Conservation (phyloP, 164 flowering plant species). For the Hamamelis virginiana region DNA sequence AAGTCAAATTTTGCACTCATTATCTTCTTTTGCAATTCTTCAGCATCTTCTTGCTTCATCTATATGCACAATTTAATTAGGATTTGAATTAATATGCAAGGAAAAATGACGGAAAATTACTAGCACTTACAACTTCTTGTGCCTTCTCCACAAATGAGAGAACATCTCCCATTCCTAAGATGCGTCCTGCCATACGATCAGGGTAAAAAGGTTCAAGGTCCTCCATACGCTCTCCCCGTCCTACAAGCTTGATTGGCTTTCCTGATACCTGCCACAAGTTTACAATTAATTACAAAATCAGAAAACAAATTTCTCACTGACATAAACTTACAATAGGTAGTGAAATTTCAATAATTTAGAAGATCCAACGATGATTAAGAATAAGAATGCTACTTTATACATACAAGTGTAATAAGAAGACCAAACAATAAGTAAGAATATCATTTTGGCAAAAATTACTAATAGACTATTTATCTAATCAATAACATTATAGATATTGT, state of each 20-base stretch:
- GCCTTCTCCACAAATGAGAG: constrained; percentile 98
- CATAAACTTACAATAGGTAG: no score
- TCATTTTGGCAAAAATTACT: no score
- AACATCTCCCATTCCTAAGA: constrained; percentile 99
- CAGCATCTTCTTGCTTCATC: constrained; percentile 99
- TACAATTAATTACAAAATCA: constrained; percentile 3
- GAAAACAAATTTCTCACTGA: no score
- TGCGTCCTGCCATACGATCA: constrained; percentile 97
- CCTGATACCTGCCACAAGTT: constrained; percentile 75
- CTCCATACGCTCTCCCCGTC: constrained; percentile 97
- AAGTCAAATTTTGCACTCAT: constrained; percentile 98
- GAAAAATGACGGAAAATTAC: neutral
- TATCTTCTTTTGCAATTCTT: constrained; percentile 90
- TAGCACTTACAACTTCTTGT: constrained; percentile 90
- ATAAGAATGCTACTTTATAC: neutral
- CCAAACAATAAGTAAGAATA: no score
- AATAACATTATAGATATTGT: no score
- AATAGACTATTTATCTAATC: no score
- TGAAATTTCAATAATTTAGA: no score
- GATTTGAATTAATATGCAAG: constrained; percentile 3
- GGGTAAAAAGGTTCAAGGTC: constrained; percentile 99
- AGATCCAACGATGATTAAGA: neutral
- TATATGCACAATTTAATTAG: constrained; percentile 23
- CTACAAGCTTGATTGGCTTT: constrained; percentile 97
- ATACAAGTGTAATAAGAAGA: no score